These are phyloP conservation scores for Aspergillus luchuensis DNA, from an alignment of 2,329 filamentous ascomycete species.

Conservation along the genomic window DNA sequence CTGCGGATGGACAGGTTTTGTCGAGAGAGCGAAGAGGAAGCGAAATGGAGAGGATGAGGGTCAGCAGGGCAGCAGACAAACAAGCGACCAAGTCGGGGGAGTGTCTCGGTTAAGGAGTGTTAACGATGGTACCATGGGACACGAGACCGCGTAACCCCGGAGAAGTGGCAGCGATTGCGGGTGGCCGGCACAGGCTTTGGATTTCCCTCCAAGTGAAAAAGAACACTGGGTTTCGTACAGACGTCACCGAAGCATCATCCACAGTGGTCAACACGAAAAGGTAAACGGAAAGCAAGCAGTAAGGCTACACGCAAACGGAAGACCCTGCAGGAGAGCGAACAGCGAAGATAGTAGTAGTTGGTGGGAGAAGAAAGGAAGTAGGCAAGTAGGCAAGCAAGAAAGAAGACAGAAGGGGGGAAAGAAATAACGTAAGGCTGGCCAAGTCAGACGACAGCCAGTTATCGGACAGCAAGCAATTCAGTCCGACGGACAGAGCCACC, in stretches of 20 bases:
- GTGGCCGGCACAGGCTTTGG: not conserved
- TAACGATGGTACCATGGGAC: conserved; percentile 27
- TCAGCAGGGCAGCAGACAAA: conserved; percentile 16
- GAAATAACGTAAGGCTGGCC: conserved; percentile 9
- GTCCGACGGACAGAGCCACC: not conserved
- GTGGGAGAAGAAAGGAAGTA: not conserved
- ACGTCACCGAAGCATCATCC: conserved; percentile 23
- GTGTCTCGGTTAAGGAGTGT: conserved; percentile 19
- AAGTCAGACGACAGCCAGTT: conserved; percentile 11
- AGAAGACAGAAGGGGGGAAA: not conserved
- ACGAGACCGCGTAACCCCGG: conserved; percentile 22
- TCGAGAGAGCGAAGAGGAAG: conserved; percentile 3
- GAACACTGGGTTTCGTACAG: conserved; percentile 1
- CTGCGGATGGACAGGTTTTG: conserved; percentile 8
- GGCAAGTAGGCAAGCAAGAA: not conserved
- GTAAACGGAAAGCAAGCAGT: not conserved
- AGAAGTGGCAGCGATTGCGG: conserved; percentile 12
- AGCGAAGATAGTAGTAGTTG: not conserved
- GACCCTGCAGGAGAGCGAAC: not conserved
- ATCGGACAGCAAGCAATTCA: not conserved
- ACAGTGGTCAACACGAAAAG: not conserved
- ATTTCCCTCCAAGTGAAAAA: not conserved
- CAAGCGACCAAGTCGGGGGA: conserved; percentile 4
- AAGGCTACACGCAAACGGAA: not conserved
- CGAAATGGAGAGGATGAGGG: conserved; percentile 3